phyloP scores from a whole-genome alignment of 345 rosid species.

The Nephelium lappaceum region DNA sequence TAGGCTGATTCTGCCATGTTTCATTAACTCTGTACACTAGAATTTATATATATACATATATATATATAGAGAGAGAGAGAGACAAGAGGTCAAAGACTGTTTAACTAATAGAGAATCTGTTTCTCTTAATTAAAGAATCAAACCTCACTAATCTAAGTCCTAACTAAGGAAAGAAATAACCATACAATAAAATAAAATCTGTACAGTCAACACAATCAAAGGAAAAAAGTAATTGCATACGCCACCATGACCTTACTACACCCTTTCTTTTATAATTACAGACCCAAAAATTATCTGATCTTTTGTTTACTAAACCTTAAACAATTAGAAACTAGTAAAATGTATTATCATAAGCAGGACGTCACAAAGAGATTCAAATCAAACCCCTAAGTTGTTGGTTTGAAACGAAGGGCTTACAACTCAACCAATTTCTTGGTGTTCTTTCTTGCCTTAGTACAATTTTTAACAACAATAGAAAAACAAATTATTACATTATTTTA shows the following conservation, averaged over 20 bases:
- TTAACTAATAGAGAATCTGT: no score
- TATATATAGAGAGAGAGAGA: no score
- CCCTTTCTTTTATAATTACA: not conserved
- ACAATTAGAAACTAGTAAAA: not conserved
- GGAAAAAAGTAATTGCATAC: not conserved
- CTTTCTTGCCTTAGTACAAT: not conserved
- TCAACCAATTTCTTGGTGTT: not conserved
- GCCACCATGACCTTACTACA: not conserved
- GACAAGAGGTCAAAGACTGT: no score
- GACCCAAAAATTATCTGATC: not conserved
- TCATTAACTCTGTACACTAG: no score
- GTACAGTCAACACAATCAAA: not conserved
- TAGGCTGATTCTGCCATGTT: no score
- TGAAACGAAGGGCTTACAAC: not conserved
- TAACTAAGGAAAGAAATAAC: no score
- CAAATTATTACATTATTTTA: not conserved
- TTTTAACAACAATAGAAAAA: constrained; percentile 16
- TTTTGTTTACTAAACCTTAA: not conserved
- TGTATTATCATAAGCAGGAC: not conserved
- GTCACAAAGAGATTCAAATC: not conserved
- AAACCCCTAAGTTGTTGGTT: not conserved
- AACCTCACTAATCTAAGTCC: no score
- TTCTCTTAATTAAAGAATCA: no score
- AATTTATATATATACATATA: no score
- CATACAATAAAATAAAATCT: no score